A percentile compares a stretch with the other conserved stretches of the same genome.
Conservation (phyloP, 306 rosid species). For the Lathyrus tuberosus region DNA sequence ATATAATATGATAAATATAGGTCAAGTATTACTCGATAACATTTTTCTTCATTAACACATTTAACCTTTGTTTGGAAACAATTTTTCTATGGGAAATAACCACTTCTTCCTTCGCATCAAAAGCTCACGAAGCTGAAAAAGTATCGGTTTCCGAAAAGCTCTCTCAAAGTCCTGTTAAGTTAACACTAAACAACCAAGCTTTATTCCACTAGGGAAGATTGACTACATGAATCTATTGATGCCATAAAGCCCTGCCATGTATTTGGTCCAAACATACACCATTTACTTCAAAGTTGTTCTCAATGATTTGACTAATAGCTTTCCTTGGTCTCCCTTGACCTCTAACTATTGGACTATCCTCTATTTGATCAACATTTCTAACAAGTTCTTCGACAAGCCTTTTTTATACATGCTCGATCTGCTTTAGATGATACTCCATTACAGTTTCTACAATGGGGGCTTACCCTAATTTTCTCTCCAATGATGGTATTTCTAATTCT, state of each 20-base stretch:
- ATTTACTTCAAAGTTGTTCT: not conserved
- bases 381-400: not conserved
- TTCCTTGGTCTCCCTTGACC: not conserved
- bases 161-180: conserved; percentile 5
- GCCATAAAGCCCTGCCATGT: not conserved
- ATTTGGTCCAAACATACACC: conserved; percentile 11
- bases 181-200: conserved; percentile 3
- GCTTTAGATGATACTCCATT: not conserved
- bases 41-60: conserved; percentile 14
- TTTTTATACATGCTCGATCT: not conserved
- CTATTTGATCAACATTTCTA: conserved; percentile 11
- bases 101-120: not conserved
- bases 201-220: not conserved
- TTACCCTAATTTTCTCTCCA: conserved; percentile 4
- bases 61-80: not conserved
- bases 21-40: conserved; percentile 22
- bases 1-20: conserved; percentile 31
- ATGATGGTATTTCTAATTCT: conserved; percentile 3
- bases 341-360: not conserved
- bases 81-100: not conserved
- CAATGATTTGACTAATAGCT: conserved; percentile 3
- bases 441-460: not conserved
- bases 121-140: not conserved
- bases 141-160: not conserved
- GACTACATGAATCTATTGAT: not conserved